Evolutionary conservation across 805 yeast genomes (phyloP), one percentile per base, ranked within the genome.

Genomic region (Spathaspora sp.): DNA sequence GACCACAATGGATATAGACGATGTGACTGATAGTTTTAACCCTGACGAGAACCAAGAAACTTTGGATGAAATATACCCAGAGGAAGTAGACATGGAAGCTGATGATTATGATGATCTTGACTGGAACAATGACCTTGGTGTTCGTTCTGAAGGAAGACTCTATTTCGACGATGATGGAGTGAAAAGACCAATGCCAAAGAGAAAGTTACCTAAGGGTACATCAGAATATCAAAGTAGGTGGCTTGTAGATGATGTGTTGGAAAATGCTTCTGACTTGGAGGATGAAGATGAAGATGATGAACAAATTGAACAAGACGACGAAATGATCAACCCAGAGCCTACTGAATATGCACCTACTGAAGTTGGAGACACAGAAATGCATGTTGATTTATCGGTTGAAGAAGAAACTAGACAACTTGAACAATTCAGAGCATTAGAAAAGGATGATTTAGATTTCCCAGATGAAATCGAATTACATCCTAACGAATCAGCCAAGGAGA

Each of bases 391-490:
- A 48, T 73, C 86, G 1, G 83, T 86, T 32, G 97, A 89, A 60
- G 97, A 90, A 60, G 97, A 89, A 66, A 83, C 82, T 53, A 79
- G 83, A 60, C 97, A 92, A 68, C 75, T 90, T 55, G 72, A 78
- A 51, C 80, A 78, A 60, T 91, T 77, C 71, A 81, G 94, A 59
- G 76, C 76, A 40, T 68, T 81, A 55, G 97, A 84, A 57, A 80
- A 80, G 53, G 97, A 92, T 50, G 97, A 90, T 65, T 78, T 82
- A 35, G 97, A 92, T 60, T 94, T 91, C 76, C 98, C 98, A 0
- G 99, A 94, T 69, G 99, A 94, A 70, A 71, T 93, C 51, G 98
- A 94, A 66, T 72, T 94, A 43, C 79, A 77, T 45, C 97, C 97
- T 29, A 64, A 68, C 5, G 92, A 81, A 57, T 78, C 87, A 5